These are phyloP conservation scores for Cryptosporidium tyzzeri DNA, from an alignment of 169 alveolate species.

Conservation along the genomic window DNA sequence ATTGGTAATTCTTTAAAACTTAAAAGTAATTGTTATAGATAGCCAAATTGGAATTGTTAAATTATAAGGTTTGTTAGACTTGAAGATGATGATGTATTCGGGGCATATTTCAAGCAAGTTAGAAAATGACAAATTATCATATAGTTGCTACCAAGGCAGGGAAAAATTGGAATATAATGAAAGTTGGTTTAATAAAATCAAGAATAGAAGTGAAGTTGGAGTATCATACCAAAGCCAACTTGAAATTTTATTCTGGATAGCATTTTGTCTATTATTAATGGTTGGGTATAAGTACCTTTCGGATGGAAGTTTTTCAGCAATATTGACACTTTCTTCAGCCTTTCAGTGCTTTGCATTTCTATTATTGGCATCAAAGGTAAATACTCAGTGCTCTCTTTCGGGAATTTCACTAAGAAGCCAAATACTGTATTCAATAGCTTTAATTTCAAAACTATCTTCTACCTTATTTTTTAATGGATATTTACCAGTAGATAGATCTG, in stretches of 20 bases:
- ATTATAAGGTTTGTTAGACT: constrained; percentile 66
- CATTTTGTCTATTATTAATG: constrained; percentile 41
- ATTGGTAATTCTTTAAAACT: background rate
- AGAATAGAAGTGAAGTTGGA: constrained; percentile 18
- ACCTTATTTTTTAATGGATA: constrained; percentile 80
- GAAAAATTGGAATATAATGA: constrained; percentile 22
- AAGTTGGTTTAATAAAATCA: constrained; percentile 21
- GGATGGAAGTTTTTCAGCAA: constrained; percentile 75
- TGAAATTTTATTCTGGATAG: constrained; percentile 69
- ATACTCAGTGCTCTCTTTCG: constrained; percentile 72
- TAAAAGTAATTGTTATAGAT: background rate
- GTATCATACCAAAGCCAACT: constrained; percentile 35
- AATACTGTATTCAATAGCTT: constrained; percentile 71
- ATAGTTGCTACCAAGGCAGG: constrained; percentile 10
- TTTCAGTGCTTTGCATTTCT: constrained; percentile 75
- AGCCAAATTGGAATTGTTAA: background rate
- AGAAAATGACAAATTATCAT: constrained; percentile 44
- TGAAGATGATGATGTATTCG: constrained; percentile 44
- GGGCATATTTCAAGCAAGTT: constrained; percentile 60
- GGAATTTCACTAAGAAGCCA: constrained; percentile 65
- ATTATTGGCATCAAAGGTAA: constrained; percentile 62
- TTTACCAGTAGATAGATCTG: constrained; percentile 84
- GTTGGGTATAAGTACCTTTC: constrained; percentile 74
- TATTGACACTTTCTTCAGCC: constrained; percentile 66
- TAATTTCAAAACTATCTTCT: constrained; percentile 80